Evolutionary conservation across 768 basidiomycete genomes (phyloP).

Genomic region (Termitomyces sp.): DNA sequence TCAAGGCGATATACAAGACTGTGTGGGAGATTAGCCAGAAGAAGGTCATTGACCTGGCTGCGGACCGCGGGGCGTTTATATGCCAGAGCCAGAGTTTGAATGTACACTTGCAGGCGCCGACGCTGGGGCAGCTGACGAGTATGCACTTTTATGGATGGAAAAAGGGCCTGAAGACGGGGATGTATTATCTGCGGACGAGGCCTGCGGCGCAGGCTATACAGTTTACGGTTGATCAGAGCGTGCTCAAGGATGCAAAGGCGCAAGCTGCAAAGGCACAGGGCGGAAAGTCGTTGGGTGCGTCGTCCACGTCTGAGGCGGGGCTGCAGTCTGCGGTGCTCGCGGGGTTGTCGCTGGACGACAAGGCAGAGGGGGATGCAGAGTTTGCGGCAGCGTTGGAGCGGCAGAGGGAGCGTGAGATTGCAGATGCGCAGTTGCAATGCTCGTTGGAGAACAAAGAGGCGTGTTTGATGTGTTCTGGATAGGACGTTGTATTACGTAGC

Average conservation of each 20-base stretch:
- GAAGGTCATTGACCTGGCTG: conserved; percentile 95
- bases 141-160: conserved; percentile 99
- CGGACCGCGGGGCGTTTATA: conserved; percentile 98
- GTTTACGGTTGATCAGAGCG: conserved; percentile 87
- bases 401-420: conserved; percentile 67
- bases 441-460: conserved; percentile 93
- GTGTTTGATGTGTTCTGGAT: conserved; percentile 89
- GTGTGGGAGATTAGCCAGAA: conserved; percentile 99
- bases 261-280: conserved; percentile 41
- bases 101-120: conserved; percentile 86
- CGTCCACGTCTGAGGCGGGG: too few relatives aligned
- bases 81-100: conserved; percentile 96
- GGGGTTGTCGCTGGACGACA: conserved; percentile 40
- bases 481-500: too few relatives aligned
- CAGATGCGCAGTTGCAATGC: conserved; percentile 77
- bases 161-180: conserved; percentile 97
- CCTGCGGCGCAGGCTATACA: conserved; percentile 96
- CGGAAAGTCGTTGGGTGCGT: conserved; percentile 15
- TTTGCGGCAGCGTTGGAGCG: conserved; percentile 74
- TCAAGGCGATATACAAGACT: conserved; percentile 99
- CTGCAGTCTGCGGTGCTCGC: too few relatives aligned
- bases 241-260: conserved; percentile 61
- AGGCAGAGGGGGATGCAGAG: conserved; percentile 59
- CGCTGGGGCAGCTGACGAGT: conserved; percentile 85
- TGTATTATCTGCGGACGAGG: conserved; percentile 95